phyloP scores from a whole-genome alignment of 2,329 filamentous ascomycete genomes.

The Talaromyces sp. region DNA sequence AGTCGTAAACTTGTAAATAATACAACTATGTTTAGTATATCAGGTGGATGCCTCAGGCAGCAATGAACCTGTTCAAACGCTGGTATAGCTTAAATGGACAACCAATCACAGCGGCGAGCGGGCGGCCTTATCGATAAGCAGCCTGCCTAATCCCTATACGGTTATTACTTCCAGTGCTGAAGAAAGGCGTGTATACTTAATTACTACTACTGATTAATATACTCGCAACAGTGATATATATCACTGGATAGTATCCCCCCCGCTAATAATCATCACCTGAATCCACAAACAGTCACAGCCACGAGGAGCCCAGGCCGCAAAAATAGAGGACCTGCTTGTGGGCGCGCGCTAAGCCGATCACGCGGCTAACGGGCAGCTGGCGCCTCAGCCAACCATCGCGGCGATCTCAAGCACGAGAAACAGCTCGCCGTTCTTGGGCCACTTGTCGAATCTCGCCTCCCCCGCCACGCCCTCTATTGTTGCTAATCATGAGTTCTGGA shows the following conservation, averaged over 20 bases:
- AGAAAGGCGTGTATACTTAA: background rate
- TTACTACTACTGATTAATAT: too few species aligned
- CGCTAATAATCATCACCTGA: background rate
- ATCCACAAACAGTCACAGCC: background rate
- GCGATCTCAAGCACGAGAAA: slow-evolving; percentile 10
- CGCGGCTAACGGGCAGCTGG: background rate
- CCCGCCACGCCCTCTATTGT: background rate
- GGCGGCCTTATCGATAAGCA: background rate
- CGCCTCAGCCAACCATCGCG: slow-evolving; percentile 8
- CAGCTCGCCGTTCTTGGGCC: slow-evolving; percentile 6
- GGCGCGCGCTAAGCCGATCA: background rate
- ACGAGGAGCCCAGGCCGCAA: background rate
- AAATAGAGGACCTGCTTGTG: background rate
- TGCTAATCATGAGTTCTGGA: slow-evolving; percentile 2
- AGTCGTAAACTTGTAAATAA: too few species aligned
- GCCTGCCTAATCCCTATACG: background rate
- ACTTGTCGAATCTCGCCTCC: slow-evolving; percentile 1
- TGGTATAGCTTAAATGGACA: background rate
- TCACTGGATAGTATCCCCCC: background rate
- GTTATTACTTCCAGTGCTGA: background rate
- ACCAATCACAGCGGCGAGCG: background rate
- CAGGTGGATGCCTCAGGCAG: background rate
- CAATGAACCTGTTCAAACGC: background rate
- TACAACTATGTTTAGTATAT: background rate
- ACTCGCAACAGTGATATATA: background rate